Evolutionary conservation across 148 eudicot species (phyloP).

Genomic region (Limonium bicolor): DNA sequence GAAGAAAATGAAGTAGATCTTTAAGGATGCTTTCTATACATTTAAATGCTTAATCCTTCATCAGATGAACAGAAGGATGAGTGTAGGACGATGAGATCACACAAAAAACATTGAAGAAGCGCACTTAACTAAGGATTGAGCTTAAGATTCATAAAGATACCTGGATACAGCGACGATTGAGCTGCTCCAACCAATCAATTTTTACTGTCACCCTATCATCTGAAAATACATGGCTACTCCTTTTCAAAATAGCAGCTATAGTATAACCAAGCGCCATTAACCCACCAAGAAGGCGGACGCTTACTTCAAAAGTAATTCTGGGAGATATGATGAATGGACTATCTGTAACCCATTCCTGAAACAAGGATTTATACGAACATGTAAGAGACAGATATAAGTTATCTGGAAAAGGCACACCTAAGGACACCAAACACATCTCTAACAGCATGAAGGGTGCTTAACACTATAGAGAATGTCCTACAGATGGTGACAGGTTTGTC

Average conservation of each 20-base stretch:
- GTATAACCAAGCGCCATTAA: slow-evolving; percentile 97
- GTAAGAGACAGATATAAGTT: neutral
- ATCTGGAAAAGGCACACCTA: neutral
- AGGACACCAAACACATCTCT: neutral
- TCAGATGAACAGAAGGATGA: no score
- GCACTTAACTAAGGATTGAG: neutral
- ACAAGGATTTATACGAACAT: neutral
- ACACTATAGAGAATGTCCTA: neutral
- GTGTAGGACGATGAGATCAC: no score
- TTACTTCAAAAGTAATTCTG: slow-evolving; percentile 91
- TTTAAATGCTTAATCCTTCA: no score
- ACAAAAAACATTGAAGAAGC: neutral
- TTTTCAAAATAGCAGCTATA: slow-evolving; percentile 80
- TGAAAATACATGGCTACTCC: slow-evolving; percentile 72
- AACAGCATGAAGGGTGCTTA: neutral
- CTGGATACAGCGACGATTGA: slow-evolving; percentile 78
- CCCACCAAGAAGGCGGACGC: slow-evolving; percentile 96
- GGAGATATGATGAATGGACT: slow-evolving; percentile 94
- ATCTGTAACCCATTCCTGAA: slow-evolving; percentile 94
- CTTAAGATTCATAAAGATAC: slow-evolving; percentile 14
- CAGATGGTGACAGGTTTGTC: no score
- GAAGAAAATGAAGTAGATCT: no score
- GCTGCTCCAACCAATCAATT: slow-evolving; percentile 85
- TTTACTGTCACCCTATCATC: slow-evolving; percentile 77
- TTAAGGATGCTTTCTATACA: no score